Evolutionary conservation across 129 eudicot genomes (phyloP).

Genomic region (Helianthus annuus): HanXRQr2.0-SUNRISE NC_035448.2:164701249-164701748

Average conservation of each 20-base stretch:
- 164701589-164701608: conserved; percentile 94
- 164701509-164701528: conserved; percentile 92
- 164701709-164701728: not conserved
- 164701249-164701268: not conserved
- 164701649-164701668: conserved; percentile 94
- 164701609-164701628: conserved; percentile 89
- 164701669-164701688: not conserved
- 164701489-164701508: conserved; percentile 97
- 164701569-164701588: conserved; percentile 99
- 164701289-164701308: not conserved
- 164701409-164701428: not conserved
- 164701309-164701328: too few species aligned
- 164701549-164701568: conserved; percentile 69
- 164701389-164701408: too few species aligned
- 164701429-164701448: conserved; percentile 34
- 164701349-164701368: too few species aligned
- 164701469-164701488: conserved; percentile 98
- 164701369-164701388: too few species aligned
- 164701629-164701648: conserved; percentile 92
- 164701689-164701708: not conserved
- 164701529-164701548: conserved; percentile 70
- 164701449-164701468: conserved; percentile 94
- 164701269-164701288: not conserved
- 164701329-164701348: too few species aligned
- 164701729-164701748: conserved; percentile 2